These are phyloP conservation scores for Paragyromitra xinjiangensis DNA, from an alignment of 495 filamentous ascomycete genomes.

Conservation along the genomic window DNA sequence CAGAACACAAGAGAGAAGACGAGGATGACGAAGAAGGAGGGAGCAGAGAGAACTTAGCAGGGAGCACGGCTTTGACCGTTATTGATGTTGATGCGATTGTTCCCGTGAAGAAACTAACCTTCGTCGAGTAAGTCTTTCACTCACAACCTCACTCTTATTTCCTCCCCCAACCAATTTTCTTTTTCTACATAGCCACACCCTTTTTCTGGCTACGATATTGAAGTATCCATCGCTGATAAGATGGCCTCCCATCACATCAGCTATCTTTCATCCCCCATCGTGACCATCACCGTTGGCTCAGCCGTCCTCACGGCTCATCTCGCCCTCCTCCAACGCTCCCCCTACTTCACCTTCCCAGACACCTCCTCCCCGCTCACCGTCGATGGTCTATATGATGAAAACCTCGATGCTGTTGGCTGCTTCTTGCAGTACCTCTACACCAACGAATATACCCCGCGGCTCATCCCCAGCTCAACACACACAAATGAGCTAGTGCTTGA, in stretches of 20 bases:
- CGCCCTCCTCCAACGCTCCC: constrained; percentile 74
- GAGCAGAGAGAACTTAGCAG: background rate
- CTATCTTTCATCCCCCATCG: constrained; percentile 79
- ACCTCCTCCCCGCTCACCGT: constrained; percentile 66
- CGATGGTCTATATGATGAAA: constrained; percentile 73
- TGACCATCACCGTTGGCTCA: constrained; percentile 76
- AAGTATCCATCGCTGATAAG: constrained; percentile 24
- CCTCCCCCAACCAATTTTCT: constrained; percentile 8
- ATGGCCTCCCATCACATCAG: constrained; percentile 60
- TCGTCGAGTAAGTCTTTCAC: constrained; percentile 56
- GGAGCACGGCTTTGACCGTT: constrained; percentile 26
- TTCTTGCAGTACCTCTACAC: constrained; percentile 95
- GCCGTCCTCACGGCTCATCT: constrained; percentile 81
- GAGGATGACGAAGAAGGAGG: constrained; percentile 15
- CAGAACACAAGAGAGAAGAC: constrained; percentile 23
- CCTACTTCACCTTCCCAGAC: constrained; percentile 74
- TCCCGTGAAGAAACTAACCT: constrained; percentile 49
- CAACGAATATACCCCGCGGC: constrained; percentile 82
- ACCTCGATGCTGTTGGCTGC: constrained; percentile 82
- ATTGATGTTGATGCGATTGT: constrained; percentile 42
- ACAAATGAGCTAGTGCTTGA: constrained; percentile 52
- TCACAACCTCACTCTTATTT: background rate
- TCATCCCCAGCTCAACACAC: constrained; percentile 62
- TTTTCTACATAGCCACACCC: background rate
- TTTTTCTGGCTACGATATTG: constrained; percentile 6